Evolutionary conservation across 2,329 filamentous ascomycete species (phyloP), one percentile per base, ranked within the genome.

Genomic region (Gaeumannomyces sp.): DNA sequence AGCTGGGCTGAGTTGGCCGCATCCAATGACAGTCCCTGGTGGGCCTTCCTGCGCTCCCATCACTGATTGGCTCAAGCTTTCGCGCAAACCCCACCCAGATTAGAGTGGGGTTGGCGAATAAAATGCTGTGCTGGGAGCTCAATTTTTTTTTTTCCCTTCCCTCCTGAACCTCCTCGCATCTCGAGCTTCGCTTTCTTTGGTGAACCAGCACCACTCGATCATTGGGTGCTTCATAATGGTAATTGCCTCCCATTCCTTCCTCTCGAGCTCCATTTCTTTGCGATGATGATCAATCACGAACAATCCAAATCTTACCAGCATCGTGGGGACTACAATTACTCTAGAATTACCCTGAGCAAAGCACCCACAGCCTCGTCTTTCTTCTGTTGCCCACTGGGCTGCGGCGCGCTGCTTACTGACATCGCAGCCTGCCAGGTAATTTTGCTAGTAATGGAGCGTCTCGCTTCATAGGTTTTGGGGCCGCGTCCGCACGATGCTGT

Each of bases 251-350:
- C 33, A 45, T 61, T 62, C 58, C 61, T 59, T 62, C 65, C 28
- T 61, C 35, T 35, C 45, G 60, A 60, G 5, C 28, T 29, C 31
- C 22, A 11, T 27, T 50, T 6, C 60, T 33, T 25, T 78, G 74
- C 77, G 69, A 70, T 80, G 79, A 82, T 76, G 79, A 81, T 75
- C 72, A 74, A 71, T 70, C 74, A 76, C 76, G 82, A 85, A 85
- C 83, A 86, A 86, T 86, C 84, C 84, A 86, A 86, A 77, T 81
- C 83, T 81, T 82, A 86, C 83, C 76, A 79, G 72, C 71, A 74
- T 74, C 76, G 80, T 86, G 84, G 83, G 83, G 83, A 85, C 75
- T 70, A 72, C 67, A 68, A 76, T 74, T 76, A 76, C 76, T 81
- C 73, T 79, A 83, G 77, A 81, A 82, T 80, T 80, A 82, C 77